Evolutionary conservation across 1,284 basidiomycete species (phyloP), one percentile per base, ranked within the genome.

Genomic region (Cutaneotrichosporon curvatum): DNA sequence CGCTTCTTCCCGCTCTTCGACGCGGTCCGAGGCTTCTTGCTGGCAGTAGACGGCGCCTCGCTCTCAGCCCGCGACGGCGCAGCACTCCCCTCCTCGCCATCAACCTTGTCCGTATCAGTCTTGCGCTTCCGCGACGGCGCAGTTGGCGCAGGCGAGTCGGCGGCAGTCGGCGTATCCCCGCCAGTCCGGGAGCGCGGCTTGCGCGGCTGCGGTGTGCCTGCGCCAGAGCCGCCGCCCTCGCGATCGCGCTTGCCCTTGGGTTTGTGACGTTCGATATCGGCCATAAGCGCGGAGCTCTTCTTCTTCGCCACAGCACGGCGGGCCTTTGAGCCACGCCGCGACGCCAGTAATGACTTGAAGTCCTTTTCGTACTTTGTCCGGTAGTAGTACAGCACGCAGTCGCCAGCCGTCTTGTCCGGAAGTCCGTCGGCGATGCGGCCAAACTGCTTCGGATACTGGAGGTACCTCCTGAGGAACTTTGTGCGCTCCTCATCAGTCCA

Each of bases 301-400:
- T 62, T 67, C 56, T 60, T 59, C 20, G 59, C 59, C 10, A 63
- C 47, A 10, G 80, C 80, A 73, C 75, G 78, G 74, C 38, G 79
- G 71, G 38, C 79, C 40, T 53, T 52, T 39, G 45, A 44, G 72
- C 82, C 83, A 79, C 55, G 66, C 48, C 70, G 75, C 73, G 55
- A 69, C 61, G 53, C 75, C 65, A 57, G 59, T 43, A 71, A 63
- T 15, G 67, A 57, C 42, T 87, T 82, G 73, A 91, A 94, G 70
- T 92, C 85, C 63, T 90, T 83, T 59, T 78, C 78, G 72, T 94
- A 89, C 78, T 97, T 97, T 73, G 91, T 88, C 50, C 94, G 76
- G 72, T 97, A 97, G 72, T 97, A 97, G 72, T 83, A 95, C 40
- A 84, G 79, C 35, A 97, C 87, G 66, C 92, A 96, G 77, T 96